A percentile compares a stretch with the other conserved stretches of the same genome.
Evolutionary conservation across 257 asterid genomes (phyloP).

Genomic region (Anisodus acutangulus): DNA sequence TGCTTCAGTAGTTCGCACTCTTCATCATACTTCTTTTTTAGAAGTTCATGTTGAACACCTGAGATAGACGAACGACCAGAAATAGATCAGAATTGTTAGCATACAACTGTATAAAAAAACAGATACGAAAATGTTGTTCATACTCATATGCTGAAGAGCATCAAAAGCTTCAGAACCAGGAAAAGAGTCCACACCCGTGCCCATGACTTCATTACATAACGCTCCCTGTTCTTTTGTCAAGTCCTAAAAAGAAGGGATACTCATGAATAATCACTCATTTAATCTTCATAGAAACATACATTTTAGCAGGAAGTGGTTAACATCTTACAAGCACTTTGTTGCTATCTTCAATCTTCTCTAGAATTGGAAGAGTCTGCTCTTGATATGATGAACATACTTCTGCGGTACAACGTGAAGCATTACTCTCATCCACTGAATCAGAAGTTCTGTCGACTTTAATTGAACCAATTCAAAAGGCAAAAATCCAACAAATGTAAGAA

Average conservation of each 20-base stretch:
- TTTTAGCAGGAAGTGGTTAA: slow-evolving; percentile 18
- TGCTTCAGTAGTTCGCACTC: slow-evolving; percentile 64
- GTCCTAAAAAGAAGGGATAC: slow-evolving; percentile 28
- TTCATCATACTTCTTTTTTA: slow-evolving; percentile 61
- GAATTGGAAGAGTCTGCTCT: slow-evolving; percentile 56
- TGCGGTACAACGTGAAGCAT: slow-evolving; percentile 47
- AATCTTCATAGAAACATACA: neutral
- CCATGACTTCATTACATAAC: slow-evolving; percentile 65
- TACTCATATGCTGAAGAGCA: slow-evolving; percentile 72
- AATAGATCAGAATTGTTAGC: neutral
- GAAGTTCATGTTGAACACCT: slow-evolving; percentile 67
- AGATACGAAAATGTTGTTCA: slow-evolving; percentile 34
- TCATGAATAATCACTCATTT: neutral
- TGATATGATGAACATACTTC: slow-evolving; percentile 45
- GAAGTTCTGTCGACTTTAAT: neutral
- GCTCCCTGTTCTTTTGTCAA: slow-evolving; percentile 54
- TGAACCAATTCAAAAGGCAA: slow-evolving; percentile 15
- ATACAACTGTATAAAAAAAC: slow-evolving; percentile 6
- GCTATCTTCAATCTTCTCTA: slow-evolving; percentile 60
- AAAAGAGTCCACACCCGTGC: slow-evolving; percentile 57
- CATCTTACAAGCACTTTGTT: slow-evolving; percentile 62
- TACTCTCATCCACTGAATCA: slow-evolving; percentile 41
- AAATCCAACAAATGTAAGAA: slow-evolving; percentile 17
- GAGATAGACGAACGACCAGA: slow-evolving; percentile 32
- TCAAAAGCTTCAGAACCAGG: slow-evolving; percentile 56